phyloP scores from a whole-genome alignment of 495 filamentous ascomycete species.

The Sordaria brevicollis region DNA sequence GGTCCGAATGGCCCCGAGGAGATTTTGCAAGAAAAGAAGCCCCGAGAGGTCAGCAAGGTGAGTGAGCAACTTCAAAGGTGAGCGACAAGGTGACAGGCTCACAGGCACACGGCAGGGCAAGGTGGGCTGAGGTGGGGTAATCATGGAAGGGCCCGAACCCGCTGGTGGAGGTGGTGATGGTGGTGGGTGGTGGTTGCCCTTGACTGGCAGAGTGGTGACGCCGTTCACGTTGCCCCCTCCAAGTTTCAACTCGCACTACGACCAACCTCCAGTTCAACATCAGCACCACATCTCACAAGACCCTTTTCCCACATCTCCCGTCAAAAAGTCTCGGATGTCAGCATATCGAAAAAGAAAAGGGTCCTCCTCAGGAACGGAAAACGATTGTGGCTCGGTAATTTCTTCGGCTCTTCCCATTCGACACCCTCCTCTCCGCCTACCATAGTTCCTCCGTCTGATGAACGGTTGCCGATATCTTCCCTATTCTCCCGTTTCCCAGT shows the following conservation, averaged over 20 bases:
- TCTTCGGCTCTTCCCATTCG: background rate
- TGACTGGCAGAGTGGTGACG: background rate
- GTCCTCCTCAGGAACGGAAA: background rate
- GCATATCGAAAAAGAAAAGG: background rate
- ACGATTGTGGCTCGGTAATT: background rate
- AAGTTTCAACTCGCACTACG: background rate
- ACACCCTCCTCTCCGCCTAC: background rate
- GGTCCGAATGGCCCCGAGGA: background rate
- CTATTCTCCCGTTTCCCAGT: background rate
- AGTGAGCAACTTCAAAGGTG: too few species aligned
- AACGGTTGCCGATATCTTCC: background rate
- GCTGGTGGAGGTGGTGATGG: background rate
- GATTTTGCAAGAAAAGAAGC: background rate
- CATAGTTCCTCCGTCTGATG: background rate
- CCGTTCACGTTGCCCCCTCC: background rate
- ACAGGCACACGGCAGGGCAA: background rate
- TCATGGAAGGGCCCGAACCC: background rate
- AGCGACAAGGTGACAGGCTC: background rate
- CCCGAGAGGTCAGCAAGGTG: background rate
- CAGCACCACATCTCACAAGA: background rate
- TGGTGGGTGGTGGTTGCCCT: background rate
- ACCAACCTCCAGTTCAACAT: background rate
- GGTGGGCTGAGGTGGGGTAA: background rate
- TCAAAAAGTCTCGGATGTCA: background rate
- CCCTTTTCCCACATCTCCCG: background rate